Conservation (phyloP, 768 basidiomycete genomes). For the Boletus patriciae region DNA sequence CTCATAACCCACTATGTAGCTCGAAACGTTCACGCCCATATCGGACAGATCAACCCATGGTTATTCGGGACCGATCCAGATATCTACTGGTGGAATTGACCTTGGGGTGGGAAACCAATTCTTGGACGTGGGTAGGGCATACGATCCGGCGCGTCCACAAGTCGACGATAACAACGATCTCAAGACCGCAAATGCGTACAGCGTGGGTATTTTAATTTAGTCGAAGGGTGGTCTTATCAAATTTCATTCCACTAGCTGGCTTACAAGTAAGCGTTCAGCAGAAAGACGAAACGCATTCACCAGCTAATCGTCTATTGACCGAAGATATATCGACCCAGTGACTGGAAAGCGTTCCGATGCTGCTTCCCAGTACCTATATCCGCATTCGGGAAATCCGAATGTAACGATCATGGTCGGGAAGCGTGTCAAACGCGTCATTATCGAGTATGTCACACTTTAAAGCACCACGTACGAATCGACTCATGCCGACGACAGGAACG, state of each 20-base stretch:
- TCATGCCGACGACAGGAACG: conserved; percentile 23
- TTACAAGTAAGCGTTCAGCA: conserved; percentile 14
- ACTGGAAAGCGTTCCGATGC: conserved; percentile 37
- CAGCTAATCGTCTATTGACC: background rate
- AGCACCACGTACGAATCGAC: too few species aligned
- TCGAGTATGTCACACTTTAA: conserved; percentile 1
- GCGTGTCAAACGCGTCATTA: conserved; percentile 7
- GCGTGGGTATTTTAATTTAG: conserved; percentile 15
- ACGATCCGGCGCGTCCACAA: conserved; percentile 47
- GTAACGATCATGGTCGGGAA: conserved; percentile 33
- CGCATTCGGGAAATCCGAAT: conserved; percentile 30
- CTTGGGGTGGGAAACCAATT: conserved; percentile 39
- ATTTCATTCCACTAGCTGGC: conserved; percentile 7
- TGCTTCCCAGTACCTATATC: conserved; percentile 41
- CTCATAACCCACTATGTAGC: conserved; percentile 45
- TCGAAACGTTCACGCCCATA: conserved; percentile 38
- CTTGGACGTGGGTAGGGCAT: conserved; percentile 44
- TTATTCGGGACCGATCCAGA: conserved; percentile 32
- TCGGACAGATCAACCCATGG: conserved; percentile 39
- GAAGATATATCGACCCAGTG: conserved; percentile 52
- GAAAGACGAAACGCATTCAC: background rate
- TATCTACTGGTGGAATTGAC: conserved; percentile 13
- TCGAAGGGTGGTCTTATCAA: background rate
- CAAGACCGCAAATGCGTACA: conserved; percentile 25
- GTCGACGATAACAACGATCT: conserved; percentile 53